Evolutionary conservation across 257 asterid species (phyloP).

Genomic region (Ajuga chamaepitys): DNA sequence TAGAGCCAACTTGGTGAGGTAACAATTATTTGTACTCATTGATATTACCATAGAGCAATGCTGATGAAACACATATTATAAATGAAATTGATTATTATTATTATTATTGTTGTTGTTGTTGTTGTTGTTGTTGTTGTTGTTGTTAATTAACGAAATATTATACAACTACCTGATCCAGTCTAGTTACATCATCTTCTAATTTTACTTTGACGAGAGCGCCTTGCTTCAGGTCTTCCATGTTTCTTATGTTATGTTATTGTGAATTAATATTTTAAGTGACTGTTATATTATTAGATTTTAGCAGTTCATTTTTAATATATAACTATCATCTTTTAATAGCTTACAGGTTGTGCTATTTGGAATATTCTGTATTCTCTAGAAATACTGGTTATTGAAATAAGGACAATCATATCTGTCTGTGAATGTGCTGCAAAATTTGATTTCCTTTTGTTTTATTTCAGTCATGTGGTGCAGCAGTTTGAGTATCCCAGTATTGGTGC

Average conservation of each 20-base stretch:
- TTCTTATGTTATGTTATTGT: conserved; percentile 6
- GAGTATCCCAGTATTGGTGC: conserved; percentile 62
- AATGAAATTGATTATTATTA: neutral
- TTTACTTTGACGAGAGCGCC: conserved; percentile 11
- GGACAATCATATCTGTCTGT: neutral
- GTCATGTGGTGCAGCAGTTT: conserved; percentile 59
- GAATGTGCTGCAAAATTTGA: neutral
- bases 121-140: neutral
- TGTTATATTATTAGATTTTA: neutral
- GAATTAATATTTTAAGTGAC: neutral
- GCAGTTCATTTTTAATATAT: conserved; percentile 4
- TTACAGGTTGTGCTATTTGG: neutral
- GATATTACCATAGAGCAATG: neutral
- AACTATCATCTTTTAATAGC: neutral
- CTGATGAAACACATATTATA: neutral
- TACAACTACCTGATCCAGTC: neutral
- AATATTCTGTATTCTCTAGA: neutral
- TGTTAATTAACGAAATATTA: neutral
- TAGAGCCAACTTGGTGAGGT: conserved; percentile 5
- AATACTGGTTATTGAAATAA: neutral
- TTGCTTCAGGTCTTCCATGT: neutral
- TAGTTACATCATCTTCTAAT: conserved; percentile 6
- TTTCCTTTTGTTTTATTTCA: conserved; percentile 22
- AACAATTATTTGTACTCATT: neutral
- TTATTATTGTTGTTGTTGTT: neutral